phyloP scores from a whole-genome alignment of 192 early-diverging fungal genomes.

The Phycomyces nitens region DNA sequence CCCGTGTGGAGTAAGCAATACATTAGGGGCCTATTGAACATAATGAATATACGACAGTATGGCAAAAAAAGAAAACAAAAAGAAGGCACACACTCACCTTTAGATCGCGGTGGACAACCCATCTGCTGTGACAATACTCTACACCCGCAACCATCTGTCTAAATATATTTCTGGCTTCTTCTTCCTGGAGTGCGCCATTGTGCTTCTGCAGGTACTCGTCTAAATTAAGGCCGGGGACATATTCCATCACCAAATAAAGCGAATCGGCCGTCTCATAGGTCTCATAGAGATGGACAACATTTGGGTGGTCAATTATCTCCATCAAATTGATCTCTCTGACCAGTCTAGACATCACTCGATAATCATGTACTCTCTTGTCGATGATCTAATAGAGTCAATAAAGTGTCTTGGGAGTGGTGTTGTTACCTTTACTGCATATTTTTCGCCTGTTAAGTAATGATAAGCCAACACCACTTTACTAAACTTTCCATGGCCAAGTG shows the following conservation, averaged over 20 bases:
- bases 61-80: neutral
- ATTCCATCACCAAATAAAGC: slow-evolving; percentile 85
- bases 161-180: slow-evolving; percentile 79
- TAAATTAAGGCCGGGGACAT: slow-evolving; percentile 79
- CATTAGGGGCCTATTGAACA: slow-evolving; percentile 52
- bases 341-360: slow-evolving; percentile 54
- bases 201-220: slow-evolving; percentile 79
- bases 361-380: slow-evolving; percentile 47
- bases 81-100: slow-evolving; percentile 62
- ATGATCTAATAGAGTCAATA: too few species aligned
- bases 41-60: neutral
- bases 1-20: slow-evolving; percentile 71
- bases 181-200: slow-evolving; percentile 71
- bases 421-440: slow-evolving; percentile 36
- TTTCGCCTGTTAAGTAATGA: slow-evolving; percentile 46
- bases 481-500: slow-evolving; percentile 79
- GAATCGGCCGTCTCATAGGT: slow-evolving; percentile 75
- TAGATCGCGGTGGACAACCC: slow-evolving; percentile 78
- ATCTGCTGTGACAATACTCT: slow-evolving; percentile 63
- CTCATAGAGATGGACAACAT: slow-evolving; percentile 85
- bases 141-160: slow-evolving; percentile 82
- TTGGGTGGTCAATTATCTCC: slow-evolving; percentile 84
- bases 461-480: slow-evolving; percentile 72
- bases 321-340: slow-evolving; percentile 78
- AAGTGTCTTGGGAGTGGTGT: too few species aligned